Evolutionary conservation across 352 stramenopile genomes (phyloP).

Genomic region (Globisporangium solare): DNA sequence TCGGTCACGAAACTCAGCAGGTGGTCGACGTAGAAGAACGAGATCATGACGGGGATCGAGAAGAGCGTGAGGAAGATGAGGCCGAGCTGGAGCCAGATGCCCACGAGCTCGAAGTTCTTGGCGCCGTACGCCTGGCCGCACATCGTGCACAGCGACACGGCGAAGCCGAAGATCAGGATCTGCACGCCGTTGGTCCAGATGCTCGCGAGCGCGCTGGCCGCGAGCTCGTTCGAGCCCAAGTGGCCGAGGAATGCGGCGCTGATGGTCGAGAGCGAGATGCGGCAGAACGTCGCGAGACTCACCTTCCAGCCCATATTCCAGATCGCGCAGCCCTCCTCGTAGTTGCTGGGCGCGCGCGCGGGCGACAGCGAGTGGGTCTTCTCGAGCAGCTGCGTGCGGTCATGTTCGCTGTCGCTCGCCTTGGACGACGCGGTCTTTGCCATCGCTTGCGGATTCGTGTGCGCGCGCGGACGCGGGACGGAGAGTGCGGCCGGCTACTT

Average conservation of each 20-base stretch:
- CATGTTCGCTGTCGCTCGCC: conserved; percentile 1
- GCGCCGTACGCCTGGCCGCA: conserved; percentile 77
- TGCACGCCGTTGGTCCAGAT: conserved; percentile 81
- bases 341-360: conserved; percentile 12
- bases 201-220: conserved; percentile 58
- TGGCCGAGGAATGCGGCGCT: conserved; percentile 74
- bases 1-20: conserved; percentile 68
- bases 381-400: conserved; percentile 8
- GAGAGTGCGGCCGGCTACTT: no score
- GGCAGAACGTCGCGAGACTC: conserved; percentile 76
- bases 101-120: conserved; percentile 72
- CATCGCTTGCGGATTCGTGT: no score
- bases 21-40: conserved; percentile 76
- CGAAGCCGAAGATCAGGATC: conserved; percentile 77
- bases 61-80: conserved; percentile 64
- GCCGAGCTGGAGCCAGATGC: conserved; percentile 76
- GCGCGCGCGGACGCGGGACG: no score
- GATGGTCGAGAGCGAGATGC: conserved; percentile 76
- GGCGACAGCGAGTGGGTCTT: neutral
- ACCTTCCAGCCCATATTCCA: conserved; percentile 85
- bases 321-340: conserved; percentile 58
- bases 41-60: conserved; percentile 70
- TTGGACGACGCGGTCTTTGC: no score
- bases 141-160: conserved; percentile 74
- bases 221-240: conserved; percentile 68